phyloP scores from a whole-genome alignment of 768 basidiomycete species.

The Pholiota conissans region DNA sequence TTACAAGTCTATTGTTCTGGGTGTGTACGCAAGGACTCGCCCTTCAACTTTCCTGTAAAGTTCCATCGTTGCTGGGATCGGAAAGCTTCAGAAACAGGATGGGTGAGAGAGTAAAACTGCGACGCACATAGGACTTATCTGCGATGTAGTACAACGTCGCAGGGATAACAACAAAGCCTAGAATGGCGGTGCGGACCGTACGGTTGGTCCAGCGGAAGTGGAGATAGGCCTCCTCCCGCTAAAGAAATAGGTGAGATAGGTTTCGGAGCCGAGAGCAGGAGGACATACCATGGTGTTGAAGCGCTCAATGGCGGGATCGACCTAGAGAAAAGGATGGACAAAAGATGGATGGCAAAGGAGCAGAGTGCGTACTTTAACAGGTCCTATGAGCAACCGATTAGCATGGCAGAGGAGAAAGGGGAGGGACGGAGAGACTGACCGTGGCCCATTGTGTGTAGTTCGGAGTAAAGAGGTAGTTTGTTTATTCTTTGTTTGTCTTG shows the following conservation, averaged over 20 bases:
- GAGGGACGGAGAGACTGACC: conserved; percentile 35
- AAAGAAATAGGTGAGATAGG: conserved; percentile 9
- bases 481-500: conserved; percentile 39
- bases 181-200: conserved; percentile 59
- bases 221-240: conserved; percentile 87
- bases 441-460: conserved; percentile 46
- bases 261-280: conserved; percentile 1
- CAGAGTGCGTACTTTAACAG: conserved; percentile 48
- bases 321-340: conserved; percentile 28
- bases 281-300: conserved; percentile 48
- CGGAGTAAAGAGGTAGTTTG: conserved; percentile 28
- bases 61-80: conserved; percentile 48
- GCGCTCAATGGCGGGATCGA: conserved; percentile 63
- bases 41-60: conserved; percentile 41
- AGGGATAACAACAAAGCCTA: conserved; percentile 69
- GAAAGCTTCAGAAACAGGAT: background rate
- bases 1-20: background rate
- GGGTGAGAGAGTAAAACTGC: conserved; percentile 56
- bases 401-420: conserved; percentile 14
- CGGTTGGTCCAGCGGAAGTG: conserved; percentile 78
- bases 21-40: conserved; percentile 12
- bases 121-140: conserved; percentile 42
- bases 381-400: conserved; percentile 51
- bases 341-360: background rate
- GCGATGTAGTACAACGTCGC: conserved; percentile 52